Evolutionary conservation across 2,329 filamentous ascomycete genomes (phyloP).

Genomic region (Talaromyces sp.): DNA sequence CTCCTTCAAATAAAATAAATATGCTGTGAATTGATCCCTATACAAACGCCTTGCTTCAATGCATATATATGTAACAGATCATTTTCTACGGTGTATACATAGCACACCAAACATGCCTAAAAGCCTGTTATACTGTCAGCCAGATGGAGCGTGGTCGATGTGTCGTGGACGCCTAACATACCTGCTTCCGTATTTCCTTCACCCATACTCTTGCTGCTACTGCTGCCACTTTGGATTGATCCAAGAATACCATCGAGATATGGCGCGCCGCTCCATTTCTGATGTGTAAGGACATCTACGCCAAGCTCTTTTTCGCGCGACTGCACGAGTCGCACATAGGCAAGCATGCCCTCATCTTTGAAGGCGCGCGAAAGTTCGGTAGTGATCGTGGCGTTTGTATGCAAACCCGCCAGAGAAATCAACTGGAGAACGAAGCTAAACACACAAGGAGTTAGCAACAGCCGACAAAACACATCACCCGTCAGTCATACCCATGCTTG

Average conservation of each 20-base stretch:
- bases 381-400: constrained; percentile 59
- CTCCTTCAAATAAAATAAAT: background rate
- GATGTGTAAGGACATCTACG: constrained; percentile 89
- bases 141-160: background rate
- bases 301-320: constrained; percentile 82
- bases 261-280: constrained; percentile 67
- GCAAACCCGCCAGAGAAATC: constrained; percentile 60
- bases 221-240: constrained; percentile 85
- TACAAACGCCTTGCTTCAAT: constrained; percentile 1
- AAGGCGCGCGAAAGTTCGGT: constrained; percentile 75
- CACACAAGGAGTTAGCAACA: constrained; percentile 8
- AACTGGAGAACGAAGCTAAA: constrained; percentile 57
- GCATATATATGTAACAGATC: background rate
- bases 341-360: constrained; percentile 89
- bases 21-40: background rate
- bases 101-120: background rate
- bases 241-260: constrained; percentile 88
- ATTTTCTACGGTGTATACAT: background rate
- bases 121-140: background rate
- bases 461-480: constrained; percentile 12
- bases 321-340: constrained; percentile 94
- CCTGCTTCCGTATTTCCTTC: constrained; percentile 78
- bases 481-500: constrained; percentile 65
- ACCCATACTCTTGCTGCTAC: constrained; percentile 86
- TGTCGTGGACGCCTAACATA: constrained; percentile 20